Conservation (phyloP, 805 yeast genomes). For the Hanseniaspora guilliermondii region DNA sequence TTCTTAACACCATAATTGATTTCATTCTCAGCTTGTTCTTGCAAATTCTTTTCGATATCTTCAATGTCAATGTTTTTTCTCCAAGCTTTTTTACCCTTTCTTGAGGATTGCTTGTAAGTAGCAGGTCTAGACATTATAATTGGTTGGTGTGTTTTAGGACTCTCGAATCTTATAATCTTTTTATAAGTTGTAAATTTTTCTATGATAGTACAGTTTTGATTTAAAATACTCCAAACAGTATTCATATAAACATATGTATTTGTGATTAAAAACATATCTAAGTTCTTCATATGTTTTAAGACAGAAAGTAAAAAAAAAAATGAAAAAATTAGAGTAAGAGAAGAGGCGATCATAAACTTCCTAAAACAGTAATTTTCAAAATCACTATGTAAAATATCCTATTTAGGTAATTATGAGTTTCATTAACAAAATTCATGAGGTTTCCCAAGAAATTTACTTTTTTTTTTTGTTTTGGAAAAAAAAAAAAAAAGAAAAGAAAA, state of each 20-base stretch:
- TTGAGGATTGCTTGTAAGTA: conserved; percentile 56
- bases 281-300: not conserved
- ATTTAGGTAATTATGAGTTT: not conserved
- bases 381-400: not conserved
- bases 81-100: conserved; percentile 94
- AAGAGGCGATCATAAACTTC: not conserved
- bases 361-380: not conserved
- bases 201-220: no score
- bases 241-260: no score
- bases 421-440: not conserved
- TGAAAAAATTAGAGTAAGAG: not conserved
- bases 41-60: conserved; percentile 63
- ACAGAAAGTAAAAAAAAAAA: not conserved
- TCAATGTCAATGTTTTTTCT: conserved; percentile 83
- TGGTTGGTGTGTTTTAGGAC: not conserved
- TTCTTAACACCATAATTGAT: conserved; percentile 27
- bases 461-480: no score
- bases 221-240: no score
- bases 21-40: conserved; percentile 50
- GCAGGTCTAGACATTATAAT: conserved; percentile 34
- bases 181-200: no score
- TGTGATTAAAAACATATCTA: no score
- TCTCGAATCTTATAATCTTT: not conserved
- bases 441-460: no score
- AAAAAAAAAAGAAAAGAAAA: not conserved